Percentiles rank a stretch among this genome's conserved stretches.
These are phyloP conservation scores for Tephrocybe rancida DNA, from an alignment of 768 basidiomycete genomes.

Conservation along the genomic window DNA sequence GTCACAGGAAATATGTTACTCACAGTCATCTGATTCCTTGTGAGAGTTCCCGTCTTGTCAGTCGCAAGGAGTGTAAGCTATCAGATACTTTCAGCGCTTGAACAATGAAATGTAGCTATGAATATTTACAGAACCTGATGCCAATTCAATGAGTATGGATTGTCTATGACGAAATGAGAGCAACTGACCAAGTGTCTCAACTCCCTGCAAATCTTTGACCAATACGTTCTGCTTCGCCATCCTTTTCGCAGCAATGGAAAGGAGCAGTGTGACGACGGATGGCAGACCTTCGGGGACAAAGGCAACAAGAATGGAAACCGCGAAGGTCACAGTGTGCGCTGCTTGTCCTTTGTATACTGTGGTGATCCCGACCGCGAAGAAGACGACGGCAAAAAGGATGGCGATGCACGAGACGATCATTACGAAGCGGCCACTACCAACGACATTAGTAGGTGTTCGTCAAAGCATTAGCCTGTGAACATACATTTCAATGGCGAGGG, in stretches of 20 bases:
- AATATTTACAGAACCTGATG: conserved; percentile 38
- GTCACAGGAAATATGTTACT: conserved; percentile 2
- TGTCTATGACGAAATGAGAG: conserved; percentile 33
- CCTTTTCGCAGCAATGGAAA: conserved; percentile 71
- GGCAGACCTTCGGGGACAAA: conserved; percentile 68
- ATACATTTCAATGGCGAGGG: conserved; percentile 68
- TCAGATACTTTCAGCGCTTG: conserved; percentile 10
- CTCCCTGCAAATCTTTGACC: conserved; percentile 75
- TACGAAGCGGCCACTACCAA: conserved; percentile 60
- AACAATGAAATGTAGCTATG: background rate
- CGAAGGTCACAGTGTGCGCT: conserved; percentile 61
- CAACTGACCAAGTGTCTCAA: conserved; percentile 62
- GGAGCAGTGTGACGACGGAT: conserved; percentile 64
- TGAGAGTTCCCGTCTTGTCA: conserved; percentile 74
- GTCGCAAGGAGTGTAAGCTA: conserved; percentile 68
- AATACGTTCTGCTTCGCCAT: conserved; percentile 74
- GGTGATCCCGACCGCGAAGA: conserved; percentile 67
- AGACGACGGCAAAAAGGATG: conserved; percentile 60
- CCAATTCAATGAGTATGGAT: conserved; percentile 45
- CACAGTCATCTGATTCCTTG: conserved; percentile 73
- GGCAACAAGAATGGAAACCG: conserved; percentile 61
- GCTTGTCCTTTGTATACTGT: conserved; percentile 68
- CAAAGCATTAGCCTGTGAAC: conserved; percentile 25
- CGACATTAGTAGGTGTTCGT: conserved; percentile 45
- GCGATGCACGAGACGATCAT: conserved; percentile 64